phyloP scores from a whole-genome alignment of 2,329 filamentous ascomycete species.

The Zymoseptoria pseudotritici region DNA sequence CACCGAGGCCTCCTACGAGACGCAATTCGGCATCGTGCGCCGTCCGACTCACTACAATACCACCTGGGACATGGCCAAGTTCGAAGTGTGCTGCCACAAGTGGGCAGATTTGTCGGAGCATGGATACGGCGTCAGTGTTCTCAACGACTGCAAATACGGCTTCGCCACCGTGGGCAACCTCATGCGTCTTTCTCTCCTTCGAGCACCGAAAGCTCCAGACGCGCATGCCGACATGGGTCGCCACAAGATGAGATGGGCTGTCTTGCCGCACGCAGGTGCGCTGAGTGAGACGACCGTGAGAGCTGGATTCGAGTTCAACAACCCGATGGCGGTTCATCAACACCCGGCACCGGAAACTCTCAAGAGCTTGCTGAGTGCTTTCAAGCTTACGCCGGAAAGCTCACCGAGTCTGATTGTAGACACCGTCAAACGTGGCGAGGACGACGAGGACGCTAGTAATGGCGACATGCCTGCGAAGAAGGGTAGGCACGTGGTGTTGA shows the following conservation, averaged over 20 bases:
- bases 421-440: conserved; percentile 75
- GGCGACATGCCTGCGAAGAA: conserved; percentile 48
- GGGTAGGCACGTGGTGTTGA: conserved; percentile 72
- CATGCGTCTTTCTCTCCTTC: conserved; percentile 81
- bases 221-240: conserved; percentile 82
- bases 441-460: conserved; percentile 47
- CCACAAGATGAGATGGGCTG: conserved; percentile 82
- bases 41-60: conserved; percentile 98
- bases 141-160: conserved; percentile 94
- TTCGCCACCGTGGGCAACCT: conserved; percentile 83
- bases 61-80: conserved; percentile 95
- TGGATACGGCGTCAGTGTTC: conserved; percentile 81
- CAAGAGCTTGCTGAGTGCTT: conserved; percentile 41
- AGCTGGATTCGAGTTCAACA: conserved; percentile 86
- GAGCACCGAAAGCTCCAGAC: conserved; percentile 86
- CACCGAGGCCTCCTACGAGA: conserved; percentile 91
- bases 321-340: conserved; percentile 57
- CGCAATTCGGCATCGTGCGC: conserved; percentile 80
- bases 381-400: conserved; percentile 50
- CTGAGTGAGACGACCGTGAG: conserved; percentile 68
- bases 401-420: conserved; percentile 62
- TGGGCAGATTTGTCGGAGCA: conserved; percentile 86
- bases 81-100: conserved; percentile 92
- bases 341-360: conserved; percentile 24
- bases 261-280: conserved; percentile 71